Base-by-base conservation (phyloP, 164 flowering plant genomes). In the Aristolochia contorta region DNA sequence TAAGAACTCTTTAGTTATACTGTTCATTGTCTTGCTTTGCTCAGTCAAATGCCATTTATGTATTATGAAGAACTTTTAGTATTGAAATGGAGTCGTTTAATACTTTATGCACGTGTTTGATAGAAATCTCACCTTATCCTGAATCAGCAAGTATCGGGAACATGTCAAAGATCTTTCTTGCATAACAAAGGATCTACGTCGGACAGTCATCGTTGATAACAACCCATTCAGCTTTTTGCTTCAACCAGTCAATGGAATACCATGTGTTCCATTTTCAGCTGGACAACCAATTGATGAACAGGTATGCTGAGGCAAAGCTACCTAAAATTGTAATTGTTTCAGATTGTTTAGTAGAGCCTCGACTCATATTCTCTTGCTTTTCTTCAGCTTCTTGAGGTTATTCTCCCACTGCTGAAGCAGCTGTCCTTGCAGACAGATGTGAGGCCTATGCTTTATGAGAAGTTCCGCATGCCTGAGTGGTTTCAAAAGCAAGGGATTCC, bases 381-480 rank as follows among this genome's bases (percentile, higher is more conserved):
- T 59, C 12, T 63, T 49, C 81, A 92, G 98, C 98, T 93, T 71
- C 70, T 86, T 69, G 87, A 84, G 51, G 91, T 80, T 46, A 77
- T 92, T 32, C 96, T 92, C 54, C 98, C 98, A 20, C 84, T 92
- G 25, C 89, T 92, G 23, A 82, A 80, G 79, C 80, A 79, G 41
- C 89, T 92, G 6, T 86, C 97, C 23, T 66, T 67, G 59, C 84
- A 84, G 74, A 79, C 76, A 58, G 98, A 92, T 61, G 91, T 89
- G 16, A 77, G 97, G 65, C 94, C 91, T 47, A 72, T 69, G 16
- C 84, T 92, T 0, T 77, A 87, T 64, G 96, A 92, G 62, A 84
- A 74, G 50, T 92, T 85, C 66, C 97, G 69, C 78, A 92, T 92
- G 97, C 92, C 90, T 7, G 96, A 92, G 62, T 92, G 97, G 98